phyloP scores from a whole-genome alignment of 495 filamentous ascomycete species.

The Rhizodiscina lignyota region DNA sequence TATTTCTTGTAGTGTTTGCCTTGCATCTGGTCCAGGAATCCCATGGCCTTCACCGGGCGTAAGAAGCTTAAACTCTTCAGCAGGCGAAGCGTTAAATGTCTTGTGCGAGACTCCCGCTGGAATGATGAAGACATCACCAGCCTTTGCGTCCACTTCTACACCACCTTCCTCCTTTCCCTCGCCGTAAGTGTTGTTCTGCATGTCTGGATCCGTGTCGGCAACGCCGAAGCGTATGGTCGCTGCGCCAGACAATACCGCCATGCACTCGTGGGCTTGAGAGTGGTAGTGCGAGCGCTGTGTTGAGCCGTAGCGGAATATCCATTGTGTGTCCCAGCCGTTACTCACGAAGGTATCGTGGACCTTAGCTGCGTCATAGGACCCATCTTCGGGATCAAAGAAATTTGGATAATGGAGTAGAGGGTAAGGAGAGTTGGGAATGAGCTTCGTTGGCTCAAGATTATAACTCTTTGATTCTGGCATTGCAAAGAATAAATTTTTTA shows the following conservation, averaged over 20 bases:
- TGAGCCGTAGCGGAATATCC: slow-evolving; percentile 22
- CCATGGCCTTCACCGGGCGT: slow-evolving; percentile 15
- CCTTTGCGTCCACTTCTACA: slow-evolving; percentile 13
- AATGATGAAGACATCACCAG: slow-evolving; percentile 23
- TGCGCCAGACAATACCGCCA: slow-evolving; percentile 21
- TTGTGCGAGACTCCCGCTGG: slow-evolving; percentile 24
- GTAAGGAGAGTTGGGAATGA: too few relatives aligned
- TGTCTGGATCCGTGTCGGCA: slow-evolving; percentile 17
- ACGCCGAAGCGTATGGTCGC: slow-evolving; percentile 23
- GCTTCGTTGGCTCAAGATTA: too few relatives aligned
- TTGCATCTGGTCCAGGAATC: slow-evolving; percentile 5
- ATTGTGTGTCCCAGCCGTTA: slow-evolving; percentile 21
- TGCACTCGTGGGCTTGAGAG: slow-evolving; percentile 22
- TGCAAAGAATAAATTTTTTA: too few relatives aligned
- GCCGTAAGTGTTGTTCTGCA: slow-evolving; percentile 15
- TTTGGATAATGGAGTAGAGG: too few relatives aligned
- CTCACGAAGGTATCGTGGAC: slow-evolving; percentile 19
- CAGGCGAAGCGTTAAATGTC: slow-evolving; percentile 14
- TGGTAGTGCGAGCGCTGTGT: slow-evolving; percentile 24
- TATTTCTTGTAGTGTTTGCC: too few relatives aligned
- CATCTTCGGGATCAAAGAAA: too few relatives aligned
- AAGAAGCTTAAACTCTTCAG: slow-evolving; percentile 10
- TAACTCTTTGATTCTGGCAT: too few relatives aligned
- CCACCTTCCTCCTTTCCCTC: slow-evolving; percentile 11
- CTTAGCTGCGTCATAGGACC: too few relatives aligned